phyloP scores from a whole-genome alignment of 2,329 filamentous ascomycete genomes.

The Blastomyces silverae region DNA sequence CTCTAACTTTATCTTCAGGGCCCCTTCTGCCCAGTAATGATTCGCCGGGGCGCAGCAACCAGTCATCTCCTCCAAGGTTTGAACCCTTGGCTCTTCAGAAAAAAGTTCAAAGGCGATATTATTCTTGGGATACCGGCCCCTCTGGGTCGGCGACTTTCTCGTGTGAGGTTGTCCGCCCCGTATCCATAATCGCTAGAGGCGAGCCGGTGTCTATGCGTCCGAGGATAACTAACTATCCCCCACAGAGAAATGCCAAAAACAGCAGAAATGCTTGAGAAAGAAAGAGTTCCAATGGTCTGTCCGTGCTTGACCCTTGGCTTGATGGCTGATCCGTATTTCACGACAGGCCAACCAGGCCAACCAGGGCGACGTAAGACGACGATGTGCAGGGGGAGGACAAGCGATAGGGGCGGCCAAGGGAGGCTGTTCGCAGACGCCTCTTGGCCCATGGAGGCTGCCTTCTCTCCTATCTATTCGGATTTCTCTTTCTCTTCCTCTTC shows the following conservation, averaged over 20 bases:
- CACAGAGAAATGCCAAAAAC: slow-evolving; percentile 3
- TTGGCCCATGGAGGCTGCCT: no score
- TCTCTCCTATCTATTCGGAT: not conserved
- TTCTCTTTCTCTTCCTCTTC: not conserved
- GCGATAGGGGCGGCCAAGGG: not conserved
- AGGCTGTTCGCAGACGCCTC: not conserved
- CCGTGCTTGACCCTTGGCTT: not conserved
- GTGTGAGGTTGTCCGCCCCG: not conserved
- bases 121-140: not conserved
- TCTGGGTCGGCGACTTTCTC: not conserved
- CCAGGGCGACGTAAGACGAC: not conserved
- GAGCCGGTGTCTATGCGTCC: not conserved
- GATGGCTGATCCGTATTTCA: not conserved
- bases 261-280: not conserved
- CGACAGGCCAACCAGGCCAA: not conserved
- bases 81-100: not conserved
- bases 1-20: not conserved
- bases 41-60: not conserved
- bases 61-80: not conserved
- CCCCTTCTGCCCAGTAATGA: no score
- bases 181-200: not conserved
- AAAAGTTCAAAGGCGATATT: not conserved
- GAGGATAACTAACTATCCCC: no score
- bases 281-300: not conserved
- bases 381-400: not conserved